Percentiles rank a stretch among this genome's conserved stretches.
These are phyloP conservation scores for Xylariaceae sp. DNA, from an alignment of 2,329 filamentous ascomycete genomes.

Conservation along the genomic window DNA sequence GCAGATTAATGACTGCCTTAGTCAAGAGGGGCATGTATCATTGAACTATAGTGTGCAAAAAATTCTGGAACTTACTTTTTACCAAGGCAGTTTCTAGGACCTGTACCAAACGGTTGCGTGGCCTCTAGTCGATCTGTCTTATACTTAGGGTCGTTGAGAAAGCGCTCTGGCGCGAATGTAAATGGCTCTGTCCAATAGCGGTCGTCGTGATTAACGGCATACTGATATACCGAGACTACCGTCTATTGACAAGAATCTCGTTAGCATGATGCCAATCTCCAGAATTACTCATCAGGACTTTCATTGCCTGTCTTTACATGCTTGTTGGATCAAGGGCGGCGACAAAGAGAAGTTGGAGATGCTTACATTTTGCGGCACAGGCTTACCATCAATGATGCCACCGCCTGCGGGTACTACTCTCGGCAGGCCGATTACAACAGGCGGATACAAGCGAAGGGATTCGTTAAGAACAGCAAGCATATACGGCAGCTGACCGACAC, in stretches of 20 bases:
- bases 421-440: slow-evolving; percentile 20
- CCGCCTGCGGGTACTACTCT: slow-evolving; percentile 23
- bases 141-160: slow-evolving; percentile 27
- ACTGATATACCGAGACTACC: slow-evolving; percentile 33
- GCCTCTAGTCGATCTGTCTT: slow-evolving; percentile 29
- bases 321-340: neutral
- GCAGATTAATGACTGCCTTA: too few relatives aligned
- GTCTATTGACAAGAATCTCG: slow-evolving; percentile 23
- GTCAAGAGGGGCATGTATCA: too few relatives aligned
- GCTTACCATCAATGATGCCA: slow-evolving; percentile 17
- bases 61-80: slow-evolving; percentile 32
- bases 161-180: slow-evolving; percentile 38
- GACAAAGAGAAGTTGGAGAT: neutral
- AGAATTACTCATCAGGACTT: too few relatives aligned
- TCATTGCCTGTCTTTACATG: too few relatives aligned
- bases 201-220: slow-evolving; percentile 30
- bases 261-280: neutral
- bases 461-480: slow-evolving; percentile 41
- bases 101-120: slow-evolving; percentile 34
- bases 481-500: slow-evolving; percentile 33
- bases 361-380: slow-evolving; percentile 24
- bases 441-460: slow-evolving; percentile 38
- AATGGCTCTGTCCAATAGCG: slow-evolving; percentile 34
- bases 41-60: too few relatives aligned
- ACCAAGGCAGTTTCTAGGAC: slow-evolving; percentile 37